Evolutionary conservation across 2,329 filamentous ascomycete species (phyloP).

Genomic region (Colletotrichum sp.): DNA sequence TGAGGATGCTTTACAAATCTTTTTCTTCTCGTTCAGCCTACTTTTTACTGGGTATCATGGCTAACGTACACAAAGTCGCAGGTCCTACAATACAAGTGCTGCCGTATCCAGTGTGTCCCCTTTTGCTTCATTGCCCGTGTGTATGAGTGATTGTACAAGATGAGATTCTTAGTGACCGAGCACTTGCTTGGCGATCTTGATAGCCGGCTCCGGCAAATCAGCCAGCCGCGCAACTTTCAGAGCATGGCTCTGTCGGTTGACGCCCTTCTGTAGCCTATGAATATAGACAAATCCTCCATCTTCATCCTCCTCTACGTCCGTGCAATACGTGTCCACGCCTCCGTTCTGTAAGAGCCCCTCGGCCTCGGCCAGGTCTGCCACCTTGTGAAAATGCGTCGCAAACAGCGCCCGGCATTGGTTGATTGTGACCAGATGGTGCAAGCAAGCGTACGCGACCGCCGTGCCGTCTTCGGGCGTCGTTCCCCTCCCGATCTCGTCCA

Average conservation of each 20-base stretch:
- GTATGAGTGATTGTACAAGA: neutral
- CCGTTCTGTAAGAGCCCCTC: slow-evolving; percentile 46
- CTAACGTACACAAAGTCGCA: slow-evolving; percentile 35
- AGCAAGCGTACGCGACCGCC: slow-evolving; percentile 86
- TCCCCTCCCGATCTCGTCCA: slow-evolving; percentile 96
- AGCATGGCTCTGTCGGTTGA: slow-evolving; percentile 89
- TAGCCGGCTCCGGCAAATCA: slow-evolving; percentile 75
- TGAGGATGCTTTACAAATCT: slow-evolving; percentile 48
- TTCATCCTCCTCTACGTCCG: slow-evolving; percentile 80
- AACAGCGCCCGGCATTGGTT: slow-evolving; percentile 86
- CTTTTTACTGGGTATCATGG: slow-evolving; percentile 35
- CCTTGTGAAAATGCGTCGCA: slow-evolving; percentile 89
- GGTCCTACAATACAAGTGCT: neutral
- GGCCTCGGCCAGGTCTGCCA: slow-evolving; percentile 76
- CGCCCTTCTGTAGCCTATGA: slow-evolving; percentile 79
- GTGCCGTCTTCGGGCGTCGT: slow-evolving; percentile 93
- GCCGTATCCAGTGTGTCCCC: slow-evolving; percentile 8
- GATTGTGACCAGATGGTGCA: slow-evolving; percentile 80
- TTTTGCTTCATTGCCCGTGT: neutral
- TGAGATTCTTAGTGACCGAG: slow-evolving; percentile 36
- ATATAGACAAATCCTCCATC: slow-evolving; percentile 81
- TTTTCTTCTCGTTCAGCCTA: slow-evolving; percentile 25
- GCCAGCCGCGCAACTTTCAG: slow-evolving; percentile 92
- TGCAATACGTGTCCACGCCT: slow-evolving; percentile 79
- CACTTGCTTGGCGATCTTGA: slow-evolving; percentile 69